Base-by-base conservation (phyloP, 495 filamentous ascomycete genomes). In the Aspergillus coremiiformis region DNA sequence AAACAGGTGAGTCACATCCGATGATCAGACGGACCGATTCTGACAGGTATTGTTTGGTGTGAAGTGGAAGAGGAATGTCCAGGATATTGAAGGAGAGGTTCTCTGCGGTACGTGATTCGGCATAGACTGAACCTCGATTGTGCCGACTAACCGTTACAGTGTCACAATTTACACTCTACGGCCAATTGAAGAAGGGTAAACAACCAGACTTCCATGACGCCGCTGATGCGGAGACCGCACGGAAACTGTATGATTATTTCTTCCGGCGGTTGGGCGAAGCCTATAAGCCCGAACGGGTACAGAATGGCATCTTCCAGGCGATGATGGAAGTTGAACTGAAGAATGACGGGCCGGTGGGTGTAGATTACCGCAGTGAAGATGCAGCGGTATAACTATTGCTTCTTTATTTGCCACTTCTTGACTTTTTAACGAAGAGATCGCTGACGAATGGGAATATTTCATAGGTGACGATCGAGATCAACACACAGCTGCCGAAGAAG, bases 291-390 rank as follows among this genome's bases (percentile, higher is more conserved):
- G 89, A 90, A 14, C 85, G 79, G 56, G 90, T 99, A 53, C 90
- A 94, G 62, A 85, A 97, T 63, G 94, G 94, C 12, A 83, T 95
- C 30, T 99, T 97, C 66, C 91, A 95, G 60, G 93, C 94, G 47
- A 96, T 96, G 90, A 99, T 97, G 93, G 86, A 96, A 60, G 93
- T 96, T 52, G 86, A 87, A 53, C 64, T 96, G 21, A 84, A 95
- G 30, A 97, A 97, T 59, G 91, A 97, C 64, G 92, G 91, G 51
- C 91, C 91, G 66, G 91, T 96, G 78, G 81, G 88, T 83, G 67
- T 84, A 54, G 73, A 83, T 64, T 84, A 78, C 69, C 71, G 73
- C 67, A 84, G 79, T 76, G 69, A 75, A 59, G 81, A 84, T 68
- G 78, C 73, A 68, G 82, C 72, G 80, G 82, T 84, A 83, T 60